Evolutionary conservation across 208 protist species (phyloP), one percentile per base, ranked within the genome.

Genomic region (Trypanosoma theileri): DNA sequence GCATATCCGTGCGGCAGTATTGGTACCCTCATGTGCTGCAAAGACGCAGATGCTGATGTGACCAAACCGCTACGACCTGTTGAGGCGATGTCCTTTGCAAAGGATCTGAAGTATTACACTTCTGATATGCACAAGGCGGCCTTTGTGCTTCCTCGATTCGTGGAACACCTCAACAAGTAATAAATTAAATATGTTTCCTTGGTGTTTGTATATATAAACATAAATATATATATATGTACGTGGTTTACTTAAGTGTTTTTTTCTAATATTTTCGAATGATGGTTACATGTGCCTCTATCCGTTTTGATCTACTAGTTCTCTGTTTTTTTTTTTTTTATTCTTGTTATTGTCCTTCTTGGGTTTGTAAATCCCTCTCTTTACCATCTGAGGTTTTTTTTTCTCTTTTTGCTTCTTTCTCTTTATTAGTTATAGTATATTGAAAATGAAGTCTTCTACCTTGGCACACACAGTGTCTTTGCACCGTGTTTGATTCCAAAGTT

Each of bases 1-100:
- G 96, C 91, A 44, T 98, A 98, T 78, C 94, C 96, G n/a, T 93
- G 88, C 42, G 93, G 93, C 59, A 90, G 75, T 66, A 97, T 97
- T 68, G 93, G 93, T 56, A 92, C 88, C 24, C 70, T 97, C 12
- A 63, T 97, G 54, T 96, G 91, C 50, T 69, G 71, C 56, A 97
- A 94, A 79, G 77, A 74, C 21, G 64, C 81, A 16, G 85, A 76
- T 42, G 77, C 78, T 19, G 75, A 93, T 54, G 66, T 88, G 17
- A 69, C 68, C 22, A 73, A 82, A 67, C 90, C 90, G 9, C 51
- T 84, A 14, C 86, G 90, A 1, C 80, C 79, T 13, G 82, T 95
- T 14, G 85, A 92, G 75, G 46, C 51, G 24, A 72, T 93, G 52
- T 73, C 76, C 28, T 89, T 93, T 77, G 79, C 82, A 24, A 77